Conservation (phyloP, 805 yeast species). For the Saturnispora sekii region DNA sequence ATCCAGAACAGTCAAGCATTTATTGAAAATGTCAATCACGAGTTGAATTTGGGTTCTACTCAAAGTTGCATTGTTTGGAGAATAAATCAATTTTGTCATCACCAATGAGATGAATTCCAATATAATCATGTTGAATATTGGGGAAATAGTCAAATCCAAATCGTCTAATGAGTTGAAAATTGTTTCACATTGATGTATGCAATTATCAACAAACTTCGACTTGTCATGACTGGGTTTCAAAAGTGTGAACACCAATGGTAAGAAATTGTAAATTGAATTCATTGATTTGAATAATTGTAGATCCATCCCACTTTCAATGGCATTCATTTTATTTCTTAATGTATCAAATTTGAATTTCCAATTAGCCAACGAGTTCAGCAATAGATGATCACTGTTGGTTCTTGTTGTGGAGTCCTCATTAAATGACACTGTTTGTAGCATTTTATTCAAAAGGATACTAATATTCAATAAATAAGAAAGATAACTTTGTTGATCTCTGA, state of each 20-base stretch:
- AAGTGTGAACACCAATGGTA: constrained; percentile 16
- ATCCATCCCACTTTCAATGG: neutral
- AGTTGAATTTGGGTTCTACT: constrained; percentile 2
- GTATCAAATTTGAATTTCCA: constrained; percentile 18
- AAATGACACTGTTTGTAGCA: constrained; percentile 17
- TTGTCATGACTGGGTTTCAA: constrained; percentile 16
- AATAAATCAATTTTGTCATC: constrained; percentile 10
- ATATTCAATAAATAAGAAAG: constrained; percentile 17
- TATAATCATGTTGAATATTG: constrained; percentile 17
- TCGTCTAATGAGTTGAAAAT: constrained; percentile 5
- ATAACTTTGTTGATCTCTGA: constrained; percentile 12
- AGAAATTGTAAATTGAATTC: constrained; percentile 6
- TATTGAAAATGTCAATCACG: constrained; percentile 8
- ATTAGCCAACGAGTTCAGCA: constrained; percentile 17
- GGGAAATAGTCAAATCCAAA: constrained; percentile 12
- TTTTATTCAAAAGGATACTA: constrained; percentile 14
- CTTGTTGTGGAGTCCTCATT: constrained; percentile 3
- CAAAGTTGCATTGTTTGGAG: constrained; percentile 8
- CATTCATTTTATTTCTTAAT: neutral
- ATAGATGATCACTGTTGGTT: constrained; percentile 4
- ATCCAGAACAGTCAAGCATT: constrained; percentile 9
- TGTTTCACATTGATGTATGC: constrained; percentile 9
- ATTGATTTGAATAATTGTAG: constrained; percentile 8
- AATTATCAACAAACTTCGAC: constrained; percentile 8
- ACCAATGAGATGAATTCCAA: constrained; percentile 16